These are phyloP conservation scores for barley (Hordeum vulgare) DNA, from an alignment of 176 grass and related monocot genomes.

Conservation along the genomic window MorexV3_pseudomolecules_assembly NC_058520.1:488213114-488213613, in stretches of 20 bases:
- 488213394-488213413: constrained; percentile 6
- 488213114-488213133: constrained; percentile 82
- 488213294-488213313: too few species aligned
- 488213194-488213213: neutral
- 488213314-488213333: too few species aligned
- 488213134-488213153: constrained; percentile 47
- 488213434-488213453: constrained; percentile 29
- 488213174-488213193: neutral
- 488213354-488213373: too few species aligned
- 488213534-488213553: neutral
- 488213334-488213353: too few species aligned
- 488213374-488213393: neutral
- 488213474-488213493: constrained; percentile 45
- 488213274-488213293: too few species aligned
- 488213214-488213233: neutral
- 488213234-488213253: neutral
- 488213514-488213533: neutral
- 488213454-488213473: constrained; percentile 77
- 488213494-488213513: constrained; percentile 42
- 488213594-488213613: neutral
- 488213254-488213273: too few species aligned
- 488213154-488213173: constrained; percentile 45
- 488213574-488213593: neutral
- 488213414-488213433: constrained; percentile 6
- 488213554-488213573: neutral